A percentile compares a stretch with the other conserved stretches of the same genome.
Conservation (phyloP, 345 rosid genomes). For the Erodium maritimum region DNA sequence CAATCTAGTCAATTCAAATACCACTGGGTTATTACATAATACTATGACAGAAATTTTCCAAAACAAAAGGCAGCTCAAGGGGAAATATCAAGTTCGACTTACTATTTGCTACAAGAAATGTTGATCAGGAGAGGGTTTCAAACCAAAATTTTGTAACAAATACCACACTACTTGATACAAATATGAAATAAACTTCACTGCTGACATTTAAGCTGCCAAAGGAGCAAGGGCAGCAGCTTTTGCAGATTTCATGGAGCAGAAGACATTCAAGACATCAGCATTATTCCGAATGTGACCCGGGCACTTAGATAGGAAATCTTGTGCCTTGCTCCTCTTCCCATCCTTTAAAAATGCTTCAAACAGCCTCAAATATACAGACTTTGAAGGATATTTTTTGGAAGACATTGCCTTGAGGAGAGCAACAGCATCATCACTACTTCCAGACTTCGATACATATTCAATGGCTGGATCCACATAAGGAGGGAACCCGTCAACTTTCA, state of each 20-base stretch:
- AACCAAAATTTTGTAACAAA: no score
- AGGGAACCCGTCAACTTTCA: conserved; percentile 71
- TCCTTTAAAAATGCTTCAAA: conserved; percentile 58
- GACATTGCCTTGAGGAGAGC: conserved; percentile 56
- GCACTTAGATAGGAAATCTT: conserved; percentile 58
- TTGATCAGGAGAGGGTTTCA: no score
- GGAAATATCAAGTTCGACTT: no score
- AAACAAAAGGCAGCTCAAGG: no score
- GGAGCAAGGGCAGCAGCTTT: conserved; percentile 17
- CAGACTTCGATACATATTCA: conserved; percentile 51
- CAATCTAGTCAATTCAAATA: no score
- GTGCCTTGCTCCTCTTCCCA: conserved; percentile 58
- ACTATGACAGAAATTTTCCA: no score
- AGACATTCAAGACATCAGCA: conserved; percentile 75
- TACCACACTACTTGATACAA: no score
- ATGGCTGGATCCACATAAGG: conserved; percentile 68
- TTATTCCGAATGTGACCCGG: conserved; percentile 56
- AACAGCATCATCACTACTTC: conserved; percentile 53
- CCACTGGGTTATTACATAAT: no score
- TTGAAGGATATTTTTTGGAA: conserved; percentile 58
- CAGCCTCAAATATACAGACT: conserved; percentile 40
- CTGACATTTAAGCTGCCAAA: no score
- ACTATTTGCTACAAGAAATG: no score
- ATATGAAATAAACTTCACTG: no score
- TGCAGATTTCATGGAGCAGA: conserved; percentile 27